Evolutionary conservation across 2,329 filamentous ascomycete species (phyloP), one percentile per base, ranked within the genome.

Genomic region (Colletotrichum orbiculare): DNA sequence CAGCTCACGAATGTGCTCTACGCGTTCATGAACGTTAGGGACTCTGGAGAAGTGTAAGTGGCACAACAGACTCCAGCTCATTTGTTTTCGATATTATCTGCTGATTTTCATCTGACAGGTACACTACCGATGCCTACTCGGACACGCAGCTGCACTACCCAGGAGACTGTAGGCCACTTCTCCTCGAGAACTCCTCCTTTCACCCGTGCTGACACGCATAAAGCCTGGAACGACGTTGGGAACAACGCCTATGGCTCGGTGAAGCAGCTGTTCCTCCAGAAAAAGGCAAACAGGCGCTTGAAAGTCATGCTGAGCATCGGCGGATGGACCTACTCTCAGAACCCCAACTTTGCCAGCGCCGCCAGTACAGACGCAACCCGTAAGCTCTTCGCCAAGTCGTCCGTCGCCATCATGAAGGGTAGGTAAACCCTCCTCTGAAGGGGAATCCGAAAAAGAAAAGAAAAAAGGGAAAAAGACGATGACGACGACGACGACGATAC

Each of bases 221-320:
- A 5, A 65, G 62, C 62, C 5, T 65, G 62, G 62, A 65, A 62
- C 8, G 62, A 65, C 5, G 46, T 65, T 15, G 62, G 62, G 2
- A 65, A 47, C 6, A 96, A 96, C 73, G 87, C 91, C 50, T 96
- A 95, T 70, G 94, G 94, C 43, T 91, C 89, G 73, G 76, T 93
- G 57, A 96, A 96, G 79, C 92, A 96, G 72, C 81, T 97, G 1
- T 93, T 87, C 74, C 79, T 92, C 8, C 81, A 93, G 47, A 97
- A 97, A 79, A 89, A 94, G 75, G 77, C 83, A 62, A 90, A 97
- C 75, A 89, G 93, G 13, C 86, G 92, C 50, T 76, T 97, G 58
- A 96, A 96, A 74, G 83, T 91, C 1, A 81, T 96, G 25, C 84
- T 97, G 4, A 92, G 88, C 52, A 93, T 97, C 68, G 94, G 94